Percentiles rank a stretch among this genome's conserved stretches.
These are phyloP conservation scores for Thelephora aurantiotincta DNA, from an alignment of 768 basidiomycete species.

Conservation along the genomic window DNA sequence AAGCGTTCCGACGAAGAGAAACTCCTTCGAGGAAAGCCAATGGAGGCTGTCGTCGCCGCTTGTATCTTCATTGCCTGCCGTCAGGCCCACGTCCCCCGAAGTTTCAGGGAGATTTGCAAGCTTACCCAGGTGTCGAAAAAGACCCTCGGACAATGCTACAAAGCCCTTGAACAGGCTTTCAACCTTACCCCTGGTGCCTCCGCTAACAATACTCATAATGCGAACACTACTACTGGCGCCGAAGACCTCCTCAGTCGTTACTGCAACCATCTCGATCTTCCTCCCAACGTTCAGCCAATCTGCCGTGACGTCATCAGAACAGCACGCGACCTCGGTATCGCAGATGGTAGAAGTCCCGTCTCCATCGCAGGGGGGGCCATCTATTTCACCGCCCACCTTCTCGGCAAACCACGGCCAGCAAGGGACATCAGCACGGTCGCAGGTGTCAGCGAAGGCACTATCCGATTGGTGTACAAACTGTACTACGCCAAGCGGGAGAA, in stretches of 20 bases:
- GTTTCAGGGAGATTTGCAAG: conserved; percentile 92
- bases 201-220: conserved; percentile 21
- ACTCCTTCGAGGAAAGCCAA: conserved; percentile 77
- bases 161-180: conserved; percentile 77
- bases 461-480: conserved; percentile 76
- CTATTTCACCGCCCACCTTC: conserved; percentile 77
- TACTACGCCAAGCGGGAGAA: conserved; percentile 64
- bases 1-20: conserved; percentile 96
- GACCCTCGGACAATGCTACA: conserved; percentile 86
- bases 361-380: conserved; percentile 98
- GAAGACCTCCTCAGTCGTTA: conserved; percentile 86
- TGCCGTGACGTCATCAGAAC: conserved; percentile 72
- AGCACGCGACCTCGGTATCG: conserved; percentile 73
- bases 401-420: conserved; percentile 60
- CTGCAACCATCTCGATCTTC: conserved; percentile 84
- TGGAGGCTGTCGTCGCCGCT: conserved; percentile 89
- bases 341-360: conserved; percentile 88
- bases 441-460: conserved; percentile 91
- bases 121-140: conserved; percentile 92
- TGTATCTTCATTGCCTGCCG: conserved; percentile 97
- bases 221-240: conserved; percentile 45
- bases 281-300: conserved; percentile 69
- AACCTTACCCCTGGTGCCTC: conserved; percentile 76
- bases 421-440: conserved; percentile 85
- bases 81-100: conserved; percentile 88